Evolutionary conservation across 2,329 filamentous ascomycete genomes (phyloP).

Genomic region (Aspergillus versicolor): DNA sequence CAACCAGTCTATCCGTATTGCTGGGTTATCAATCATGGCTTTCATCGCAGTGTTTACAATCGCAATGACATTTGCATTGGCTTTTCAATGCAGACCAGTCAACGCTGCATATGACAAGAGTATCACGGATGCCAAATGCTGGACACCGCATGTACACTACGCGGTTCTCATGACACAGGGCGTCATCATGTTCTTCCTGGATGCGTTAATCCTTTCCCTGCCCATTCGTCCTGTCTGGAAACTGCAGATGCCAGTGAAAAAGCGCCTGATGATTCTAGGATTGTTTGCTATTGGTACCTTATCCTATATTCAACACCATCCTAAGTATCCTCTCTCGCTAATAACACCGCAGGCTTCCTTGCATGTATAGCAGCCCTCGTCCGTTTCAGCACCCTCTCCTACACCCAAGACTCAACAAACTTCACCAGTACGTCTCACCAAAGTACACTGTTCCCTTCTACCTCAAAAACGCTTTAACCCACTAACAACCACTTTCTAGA

Average conservation of each 20-base stretch:
- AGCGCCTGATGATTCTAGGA: conserved; percentile 4
- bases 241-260: conserved; percentile 20
- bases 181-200: conserved; percentile 20
- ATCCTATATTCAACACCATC: background rate
- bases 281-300: conserved; percentile 9
- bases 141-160: background rate
- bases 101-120: background rate
- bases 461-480: background rate
- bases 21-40: conserved; percentile 10
- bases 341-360: conserved; percentile 4
- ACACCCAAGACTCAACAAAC: conserved; percentile 14
- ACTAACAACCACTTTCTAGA: conserved; percentile 8
- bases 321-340: background rate
- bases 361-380: conserved; percentile 20
- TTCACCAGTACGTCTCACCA: conserved; percentile 17
- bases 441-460: background rate
- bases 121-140: background rate
- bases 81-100: conserved; percentile 5
- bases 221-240: conserved; percentile 21
- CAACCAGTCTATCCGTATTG: conserved; percentile 4
- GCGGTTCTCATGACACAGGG: conserved; percentile 16
- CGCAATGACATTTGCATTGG: conserved; percentile 14
- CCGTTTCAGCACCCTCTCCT: conserved; percentile 19
- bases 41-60: conserved; percentile 16
- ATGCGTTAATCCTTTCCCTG: conserved; percentile 19